Evolutionary conservation across 1,284 basidiomycete species (phyloP).

Genomic region (Ustilago tritici): DNA sequence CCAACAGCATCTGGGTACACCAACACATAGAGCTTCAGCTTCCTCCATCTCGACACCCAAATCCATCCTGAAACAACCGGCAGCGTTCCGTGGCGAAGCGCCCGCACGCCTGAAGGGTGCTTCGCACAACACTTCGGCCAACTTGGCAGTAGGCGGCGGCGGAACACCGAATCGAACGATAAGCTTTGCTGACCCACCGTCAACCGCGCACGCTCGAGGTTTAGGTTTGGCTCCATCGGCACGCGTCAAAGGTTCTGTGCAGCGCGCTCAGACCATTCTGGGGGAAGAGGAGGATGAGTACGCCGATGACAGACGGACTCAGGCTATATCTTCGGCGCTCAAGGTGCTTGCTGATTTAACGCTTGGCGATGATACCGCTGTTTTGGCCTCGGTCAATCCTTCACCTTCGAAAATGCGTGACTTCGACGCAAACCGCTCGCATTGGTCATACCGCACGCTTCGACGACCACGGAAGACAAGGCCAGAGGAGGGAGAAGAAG

Average conservation of each 20-base stretch:
- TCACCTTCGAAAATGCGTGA: slow-evolving; percentile 24
- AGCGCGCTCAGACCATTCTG: slow-evolving; percentile 10
- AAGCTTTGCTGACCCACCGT: slow-evolving; percentile 49
- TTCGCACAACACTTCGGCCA: slow-evolving; percentile 23
- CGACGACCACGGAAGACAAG: slow-evolving; percentile 35
- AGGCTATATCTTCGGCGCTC: slow-evolving; percentile 41
- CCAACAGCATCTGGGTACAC: slow-evolving; percentile 24
- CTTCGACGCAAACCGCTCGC: slow-evolving; percentile 32
- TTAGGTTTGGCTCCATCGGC: slow-evolving; percentile 31
- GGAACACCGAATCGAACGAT: slow-evolving; percentile 51
- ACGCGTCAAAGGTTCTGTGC: slow-evolving; percentile 6
- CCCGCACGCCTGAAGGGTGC: slow-evolving; percentile 14
- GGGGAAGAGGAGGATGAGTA: slow-evolving; percentile 5
- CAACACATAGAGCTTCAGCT: slow-evolving; percentile 33
- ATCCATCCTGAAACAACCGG: slow-evolving; percentile 48
- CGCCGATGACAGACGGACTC: slow-evolving; percentile 29
- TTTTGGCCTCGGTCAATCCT: slow-evolving; percentile 4
- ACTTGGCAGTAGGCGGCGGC: slow-evolving; percentile 17
- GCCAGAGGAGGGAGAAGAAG: slow-evolving; percentile 14
- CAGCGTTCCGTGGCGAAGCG: slow-evolving; percentile 19
- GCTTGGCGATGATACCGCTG: slow-evolving; percentile 25
- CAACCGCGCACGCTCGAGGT: slow-evolving; percentile 24
- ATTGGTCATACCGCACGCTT: slow-evolving; percentile 47
- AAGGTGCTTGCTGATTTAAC: slow-evolving; percentile 46
- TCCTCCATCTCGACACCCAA: slow-evolving; percentile 42